phyloP scores from a whole-genome alignment of 148 eudicot genomes.

The Cornus florida region DNA sequence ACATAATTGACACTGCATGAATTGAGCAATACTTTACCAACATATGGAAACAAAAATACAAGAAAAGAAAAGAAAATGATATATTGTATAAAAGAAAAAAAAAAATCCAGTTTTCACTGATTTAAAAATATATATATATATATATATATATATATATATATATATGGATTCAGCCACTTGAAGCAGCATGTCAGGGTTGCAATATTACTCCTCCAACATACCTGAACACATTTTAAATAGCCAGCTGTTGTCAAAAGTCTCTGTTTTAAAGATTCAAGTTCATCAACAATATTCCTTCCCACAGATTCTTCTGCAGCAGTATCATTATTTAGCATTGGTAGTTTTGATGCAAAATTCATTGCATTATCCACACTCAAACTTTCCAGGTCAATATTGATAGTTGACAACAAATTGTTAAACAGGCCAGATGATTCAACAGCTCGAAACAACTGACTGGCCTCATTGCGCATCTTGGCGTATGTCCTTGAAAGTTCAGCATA shows the following conservation, averaged over 20 bases:
- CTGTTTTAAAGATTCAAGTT: conserved; percentile 75
- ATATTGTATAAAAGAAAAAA: too few relatives aligned
- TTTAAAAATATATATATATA: too few relatives aligned
- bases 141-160: too few relatives aligned
- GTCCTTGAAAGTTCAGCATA: conserved; percentile 95
- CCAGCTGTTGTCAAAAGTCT: conserved; percentile 83
- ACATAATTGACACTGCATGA: not conserved
- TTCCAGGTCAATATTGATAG: conserved; percentile 45
- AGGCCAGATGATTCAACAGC: conserved; percentile 61
- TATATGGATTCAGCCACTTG: not conserved
- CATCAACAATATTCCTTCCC: conserved; percentile 47
- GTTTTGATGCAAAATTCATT: conserved; percentile 67
- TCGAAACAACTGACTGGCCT: conserved; percentile 69
- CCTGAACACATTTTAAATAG: conserved; percentile 97
- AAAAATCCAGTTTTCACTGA: not conserved
- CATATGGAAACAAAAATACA: not conserved
- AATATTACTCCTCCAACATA: conserved; percentile 23
- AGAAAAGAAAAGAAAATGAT: not conserved
- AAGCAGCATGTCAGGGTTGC: conserved; percentile 8
- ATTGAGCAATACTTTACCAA: not conserved
- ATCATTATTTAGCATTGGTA: conserved; percentile 46
- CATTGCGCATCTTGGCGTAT: conserved; percentile 86
- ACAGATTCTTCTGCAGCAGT: conserved; percentile 38
- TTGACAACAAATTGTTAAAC: conserved; percentile 39
- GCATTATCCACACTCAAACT: conserved; percentile 82